A percentile compares a stretch with the other conserved stretches of the same genome.
Conservation (phyloP, 106 monocot genomes). For the Dioscorea alata region DNA sequence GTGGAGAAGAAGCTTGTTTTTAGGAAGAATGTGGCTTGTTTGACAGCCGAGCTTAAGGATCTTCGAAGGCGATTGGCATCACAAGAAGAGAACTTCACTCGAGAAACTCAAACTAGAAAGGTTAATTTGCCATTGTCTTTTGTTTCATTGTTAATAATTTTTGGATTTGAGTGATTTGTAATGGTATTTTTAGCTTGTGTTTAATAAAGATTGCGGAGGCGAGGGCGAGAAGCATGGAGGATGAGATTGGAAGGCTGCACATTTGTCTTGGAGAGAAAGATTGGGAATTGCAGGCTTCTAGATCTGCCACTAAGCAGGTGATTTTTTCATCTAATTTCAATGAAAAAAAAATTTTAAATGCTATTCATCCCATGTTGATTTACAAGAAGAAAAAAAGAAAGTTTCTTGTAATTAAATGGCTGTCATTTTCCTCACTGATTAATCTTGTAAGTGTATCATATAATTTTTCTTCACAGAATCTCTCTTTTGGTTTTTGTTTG, state of each 20-base stretch:
- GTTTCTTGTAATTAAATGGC: no score
- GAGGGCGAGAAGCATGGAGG: background rate
- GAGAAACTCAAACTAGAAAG: background rate
- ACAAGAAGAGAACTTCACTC: background rate
- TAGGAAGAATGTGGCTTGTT: background rate
- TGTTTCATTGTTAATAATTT: background rate
- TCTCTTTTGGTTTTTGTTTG: background rate
- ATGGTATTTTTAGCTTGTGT: background rate
- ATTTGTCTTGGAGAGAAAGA: background rate
- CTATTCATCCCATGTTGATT: no score
- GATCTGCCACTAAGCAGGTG: background rate
- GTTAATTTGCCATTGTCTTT: background rate
- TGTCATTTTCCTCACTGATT: background rate
- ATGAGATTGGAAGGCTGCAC: background rate
- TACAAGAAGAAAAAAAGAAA: no score
- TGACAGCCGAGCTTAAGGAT: background rate
- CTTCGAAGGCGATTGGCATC: background rate
- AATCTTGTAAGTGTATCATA: background rate
- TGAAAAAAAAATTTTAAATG: no score
- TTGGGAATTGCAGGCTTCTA: background rate
- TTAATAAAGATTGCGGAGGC: background rate
- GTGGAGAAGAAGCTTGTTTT: background rate
- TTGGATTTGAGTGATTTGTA: background rate
- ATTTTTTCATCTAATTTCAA: background rate
- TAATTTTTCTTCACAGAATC: background rate